Conservation (phyloP, 164 flowering plant genomes). For the Liriodendron chinense region DNA sequence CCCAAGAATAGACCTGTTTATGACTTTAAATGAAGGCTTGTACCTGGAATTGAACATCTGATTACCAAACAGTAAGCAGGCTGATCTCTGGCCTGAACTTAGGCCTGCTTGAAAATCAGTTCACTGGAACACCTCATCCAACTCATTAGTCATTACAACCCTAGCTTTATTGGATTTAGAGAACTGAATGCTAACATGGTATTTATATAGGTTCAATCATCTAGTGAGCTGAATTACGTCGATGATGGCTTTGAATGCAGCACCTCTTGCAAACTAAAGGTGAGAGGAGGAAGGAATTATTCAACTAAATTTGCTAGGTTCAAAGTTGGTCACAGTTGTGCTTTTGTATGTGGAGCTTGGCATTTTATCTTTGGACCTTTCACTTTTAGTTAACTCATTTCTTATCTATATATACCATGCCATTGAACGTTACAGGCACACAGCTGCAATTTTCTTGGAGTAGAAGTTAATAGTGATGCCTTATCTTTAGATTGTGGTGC, state of each 20-base stretch:
- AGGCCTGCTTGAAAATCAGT: not conserved
- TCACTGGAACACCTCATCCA: not conserved
- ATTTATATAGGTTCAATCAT: constrained; percentile 34
- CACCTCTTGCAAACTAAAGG: constrained; percentile 58
- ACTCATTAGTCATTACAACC: no score
- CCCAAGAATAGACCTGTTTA: not conserved
- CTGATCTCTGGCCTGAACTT: not conserved
- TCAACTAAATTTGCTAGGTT: not conserved
- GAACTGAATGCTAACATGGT: not conserved
- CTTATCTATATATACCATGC: not conserved
- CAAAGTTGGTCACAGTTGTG: not conserved
- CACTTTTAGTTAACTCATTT: not conserved
- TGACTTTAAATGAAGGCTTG: not conserved
- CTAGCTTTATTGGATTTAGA: not conserved
- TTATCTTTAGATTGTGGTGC: no score
- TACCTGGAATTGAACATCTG: not conserved
- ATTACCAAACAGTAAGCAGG: not conserved
- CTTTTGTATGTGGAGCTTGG: not conserved
- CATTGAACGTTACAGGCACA: not conserved
- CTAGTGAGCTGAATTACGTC: constrained; percentile 17
- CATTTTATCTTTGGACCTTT: not conserved
- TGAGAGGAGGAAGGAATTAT: constrained; percentile 13
- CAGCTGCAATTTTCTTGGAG: not conserved
- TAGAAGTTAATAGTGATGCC: not conserved
- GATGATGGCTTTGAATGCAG: constrained; percentile 36